phyloP scores from a whole-genome alignment of 2,329 filamentous ascomycete species.

The Fusarium pseudograminearum region DNA sequence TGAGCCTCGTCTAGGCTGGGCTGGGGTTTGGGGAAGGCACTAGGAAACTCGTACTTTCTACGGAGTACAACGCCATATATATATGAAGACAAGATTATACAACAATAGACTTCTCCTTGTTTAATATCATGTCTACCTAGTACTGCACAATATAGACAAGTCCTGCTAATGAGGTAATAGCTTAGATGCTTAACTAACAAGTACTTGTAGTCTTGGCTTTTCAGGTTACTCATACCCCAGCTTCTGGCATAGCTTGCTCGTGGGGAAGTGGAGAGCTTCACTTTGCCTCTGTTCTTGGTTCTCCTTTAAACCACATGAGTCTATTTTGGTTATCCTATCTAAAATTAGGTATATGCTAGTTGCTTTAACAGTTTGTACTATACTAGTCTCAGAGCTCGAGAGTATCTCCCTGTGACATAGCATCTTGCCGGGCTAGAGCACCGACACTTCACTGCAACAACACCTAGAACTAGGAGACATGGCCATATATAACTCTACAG shows the following conservation, averaged over 20 bases:
- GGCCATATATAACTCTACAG: background rate
- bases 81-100: background rate
- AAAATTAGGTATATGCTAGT: too few relatives aligned
- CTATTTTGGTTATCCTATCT: background rate
- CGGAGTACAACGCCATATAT: background rate
- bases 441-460: background rate
- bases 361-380: too few relatives aligned
- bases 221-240: conserved; percentile 9
- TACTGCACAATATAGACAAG: background rate
- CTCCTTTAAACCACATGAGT: too few relatives aligned
- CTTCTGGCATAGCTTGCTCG: conserved; percentile 5
- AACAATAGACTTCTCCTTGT: background rate
- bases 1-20: conserved; percentile 28
- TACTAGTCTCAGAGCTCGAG: background rate
- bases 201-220: background rate
- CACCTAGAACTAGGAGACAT: background rate
- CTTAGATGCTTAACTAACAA: background rate
- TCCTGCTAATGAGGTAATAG: background rate
- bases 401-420: background rate
- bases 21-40: conserved; percentile 9
- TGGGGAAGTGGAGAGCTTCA: conserved; percentile 34
- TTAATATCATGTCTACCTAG: background rate
- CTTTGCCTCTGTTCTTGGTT: background rate
- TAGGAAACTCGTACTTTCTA: background rate
- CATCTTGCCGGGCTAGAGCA: background rate